Evolutionary conservation across 768 basidiomycete species (phyloP), one percentile per base, ranked within the genome.

Genomic region (Naganishia friedmannii): DNA sequence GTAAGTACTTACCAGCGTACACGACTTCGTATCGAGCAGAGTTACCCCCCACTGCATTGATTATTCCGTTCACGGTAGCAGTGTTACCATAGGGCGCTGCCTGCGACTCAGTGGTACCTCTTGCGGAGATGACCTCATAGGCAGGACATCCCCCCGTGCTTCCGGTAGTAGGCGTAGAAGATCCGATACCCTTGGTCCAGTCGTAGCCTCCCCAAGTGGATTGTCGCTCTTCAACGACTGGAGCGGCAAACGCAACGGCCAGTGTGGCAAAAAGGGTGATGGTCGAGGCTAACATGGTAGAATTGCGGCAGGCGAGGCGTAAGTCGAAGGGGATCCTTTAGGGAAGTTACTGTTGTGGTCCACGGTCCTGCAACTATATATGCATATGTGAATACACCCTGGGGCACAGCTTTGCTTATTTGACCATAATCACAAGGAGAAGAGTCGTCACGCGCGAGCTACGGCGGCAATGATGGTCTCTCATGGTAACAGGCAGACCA

Each of bases 81-180:
- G 66, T 31, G 32, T 67, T 67, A 3, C 66, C 66, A 7, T 28
- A 26, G 39, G 66, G 66, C 1, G 53, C n/a, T 1, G 34, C 15
- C 26, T 67, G 66, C 32, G 53, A 55, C 34, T 67, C 66, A 9
- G 42, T 31, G 17, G 66, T 67, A 21, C 66, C 66, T 56, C 66
- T 29, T 19, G 66, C 66, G 26, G 53, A 55, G 37, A 67, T 67
- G 10, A 67, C 37, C 45, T 67, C 66, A 42, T 67, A 67, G 7
- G n/a, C 26, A 28, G 66, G 29, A 55, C 66, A 67, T 3, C 29
- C 51, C 2, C 42, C 42, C 7, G 9, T 42, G 26, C 26, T 19
- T 29, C 28, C 55, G 19, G 55, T 29, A 29, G 55, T 17, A 26
- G 55, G 19, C 12, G 55, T 29, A 32, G 28, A 10, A 42, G 42